Base-by-base conservation (phyloP, 2,329 filamentous ascomycete species). In the Coniochaeta sp. region DNA sequence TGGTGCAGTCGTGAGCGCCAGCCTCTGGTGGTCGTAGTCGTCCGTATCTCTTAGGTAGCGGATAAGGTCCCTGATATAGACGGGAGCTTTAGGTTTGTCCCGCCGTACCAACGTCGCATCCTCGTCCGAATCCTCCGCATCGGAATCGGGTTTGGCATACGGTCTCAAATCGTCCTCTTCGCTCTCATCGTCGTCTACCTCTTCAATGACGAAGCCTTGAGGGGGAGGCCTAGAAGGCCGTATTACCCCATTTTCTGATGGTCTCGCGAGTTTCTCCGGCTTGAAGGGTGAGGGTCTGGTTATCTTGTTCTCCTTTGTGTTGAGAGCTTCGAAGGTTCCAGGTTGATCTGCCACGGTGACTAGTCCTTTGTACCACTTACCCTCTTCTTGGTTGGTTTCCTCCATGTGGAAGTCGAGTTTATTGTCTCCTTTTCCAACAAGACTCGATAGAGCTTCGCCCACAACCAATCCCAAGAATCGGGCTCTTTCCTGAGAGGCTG, bases 71-170 rank as follows among this genome's bases (percentile, higher is more conserved):
- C 92, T 86, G 62, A 97, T 89, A 68, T 98, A 98, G 1, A 99
- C 92, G 1, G 95, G 95, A 0, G 91, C 84, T 61, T 84, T 89
- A 24, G 89, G 84, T 67, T 95, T 97, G 72, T 95, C 87, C 16
- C 93, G 84, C 61, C 89, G 88, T 56, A 98, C 82, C 19, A 96
- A 78, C 0, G 92, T 96, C 6, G 95, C 88, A 67, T 99, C 96
- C 40, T 97, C 93, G 61, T 97, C 92, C 0, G 91, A 93, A 70
- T 99, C 95, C 70, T 96, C 91, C 0, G 86, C 83, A 66, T 99
- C 95, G 1, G 90, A 92, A 68, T 91, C 90, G 0, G 91, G 91
- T 71, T 96, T 97, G 16, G 84, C 83, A 66, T 97, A 96, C 0
- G 90, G 84, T 2, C 85, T 78, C 1, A 98, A 77, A 62, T 90